These are phyloP conservation scores for Fusarium floridanum DNA, from an alignment of 2,329 filamentous ascomycete genomes.

Conservation along the genomic window DNA sequence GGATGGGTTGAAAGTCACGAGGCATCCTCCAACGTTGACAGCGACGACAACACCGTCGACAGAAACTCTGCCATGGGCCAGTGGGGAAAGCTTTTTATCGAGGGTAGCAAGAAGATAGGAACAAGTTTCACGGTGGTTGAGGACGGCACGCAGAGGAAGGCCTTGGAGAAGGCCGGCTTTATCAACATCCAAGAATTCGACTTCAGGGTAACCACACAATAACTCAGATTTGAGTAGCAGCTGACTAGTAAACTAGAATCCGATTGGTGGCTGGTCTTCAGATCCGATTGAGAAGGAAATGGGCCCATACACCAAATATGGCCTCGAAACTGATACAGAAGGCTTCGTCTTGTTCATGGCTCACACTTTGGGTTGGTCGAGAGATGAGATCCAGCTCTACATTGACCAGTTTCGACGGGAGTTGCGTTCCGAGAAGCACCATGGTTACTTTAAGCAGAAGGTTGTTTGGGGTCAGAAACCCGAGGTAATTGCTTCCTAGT, in stretches of 20 bases:
- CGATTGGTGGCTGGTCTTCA: slow-evolving; percentile 34
- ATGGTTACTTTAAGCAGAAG: slow-evolving; percentile 48
- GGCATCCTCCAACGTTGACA: slow-evolving; percentile 41
- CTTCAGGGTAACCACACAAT: slow-evolving; percentile 22
- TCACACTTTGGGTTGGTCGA: slow-evolving; percentile 52
- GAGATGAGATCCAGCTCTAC: slow-evolving; percentile 51
- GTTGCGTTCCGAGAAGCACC: slow-evolving; percentile 45
- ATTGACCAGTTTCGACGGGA: slow-evolving; percentile 51
- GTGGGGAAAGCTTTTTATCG: slow-evolving; percentile 48
- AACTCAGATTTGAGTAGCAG: rapidly evolving
- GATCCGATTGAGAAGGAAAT: slow-evolving; percentile 35
- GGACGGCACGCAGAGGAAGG: slow-evolving; percentile 34
- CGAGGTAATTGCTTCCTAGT: no score
- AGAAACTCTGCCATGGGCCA: slow-evolving; percentile 43
- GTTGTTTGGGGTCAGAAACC: slow-evolving; percentile 51
- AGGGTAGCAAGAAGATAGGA: slow-evolving; percentile 49
- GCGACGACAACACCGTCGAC: slow-evolving; percentile 49
- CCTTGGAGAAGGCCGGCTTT: slow-evolving; percentile 39
- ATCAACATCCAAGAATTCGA: slow-evolving; percentile 42
- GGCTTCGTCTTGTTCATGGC: slow-evolving; percentile 53
- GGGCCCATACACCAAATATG: slow-evolving; percentile 47
- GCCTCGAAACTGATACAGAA: slow-evolving; percentile 53
- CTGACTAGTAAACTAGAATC: slow-evolving; percentile 23
- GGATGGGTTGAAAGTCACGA: slow-evolving; percentile 57
- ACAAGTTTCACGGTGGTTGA: slow-evolving; percentile 44